A percentile compares a stretch with the other conserved stretches of the same genome.
phyloP scores from a whole-genome alignment of 768 basidiomycete species.

The Suillus discolor region DNA sequence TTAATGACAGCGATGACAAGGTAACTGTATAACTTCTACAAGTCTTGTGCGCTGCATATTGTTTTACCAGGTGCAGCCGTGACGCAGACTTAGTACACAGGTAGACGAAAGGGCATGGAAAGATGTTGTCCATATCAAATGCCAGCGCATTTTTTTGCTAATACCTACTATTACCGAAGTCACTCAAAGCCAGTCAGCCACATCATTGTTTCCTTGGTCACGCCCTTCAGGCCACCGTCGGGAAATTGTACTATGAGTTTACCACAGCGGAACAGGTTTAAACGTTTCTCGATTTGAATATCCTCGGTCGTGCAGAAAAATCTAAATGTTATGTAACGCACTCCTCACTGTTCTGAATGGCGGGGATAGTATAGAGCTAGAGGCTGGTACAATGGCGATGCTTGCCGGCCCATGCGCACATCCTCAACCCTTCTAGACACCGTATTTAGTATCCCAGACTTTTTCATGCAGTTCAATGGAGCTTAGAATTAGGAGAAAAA shows the following conservation, averaged over 20 bases:
- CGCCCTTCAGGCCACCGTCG: not conserved
- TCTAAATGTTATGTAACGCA: not conserved
- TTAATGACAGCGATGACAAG: conserved; percentile 18
- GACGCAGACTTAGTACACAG: too few species aligned
- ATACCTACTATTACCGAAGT: too few species aligned
- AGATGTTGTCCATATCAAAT: too few species aligned
- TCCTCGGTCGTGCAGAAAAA: not conserved
- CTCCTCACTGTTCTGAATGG: not conserved
- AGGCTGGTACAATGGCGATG: conserved; percentile 6
- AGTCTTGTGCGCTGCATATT: conserved; percentile 4
- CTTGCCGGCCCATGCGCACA: conserved; percentile 20
- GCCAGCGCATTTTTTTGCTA: too few species aligned
- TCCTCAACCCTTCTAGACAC: conserved; percentile 6
- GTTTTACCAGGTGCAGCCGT: too few species aligned
- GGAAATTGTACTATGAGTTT: not conserved
- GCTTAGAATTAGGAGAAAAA: not conserved
- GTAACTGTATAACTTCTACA: not conserved
- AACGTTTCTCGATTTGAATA: not conserved
- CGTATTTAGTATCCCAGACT: conserved; percentile 11
- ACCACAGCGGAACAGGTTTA: not conserved
- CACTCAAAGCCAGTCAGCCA: not conserved
- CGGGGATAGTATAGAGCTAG: not conserved
- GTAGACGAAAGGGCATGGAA: too few species aligned
- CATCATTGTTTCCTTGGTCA: not conserved
- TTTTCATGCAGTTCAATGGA: not conserved